Conservation (phyloP, 768 basidiomycete genomes). For the Dendrothele bispora region DNA sequence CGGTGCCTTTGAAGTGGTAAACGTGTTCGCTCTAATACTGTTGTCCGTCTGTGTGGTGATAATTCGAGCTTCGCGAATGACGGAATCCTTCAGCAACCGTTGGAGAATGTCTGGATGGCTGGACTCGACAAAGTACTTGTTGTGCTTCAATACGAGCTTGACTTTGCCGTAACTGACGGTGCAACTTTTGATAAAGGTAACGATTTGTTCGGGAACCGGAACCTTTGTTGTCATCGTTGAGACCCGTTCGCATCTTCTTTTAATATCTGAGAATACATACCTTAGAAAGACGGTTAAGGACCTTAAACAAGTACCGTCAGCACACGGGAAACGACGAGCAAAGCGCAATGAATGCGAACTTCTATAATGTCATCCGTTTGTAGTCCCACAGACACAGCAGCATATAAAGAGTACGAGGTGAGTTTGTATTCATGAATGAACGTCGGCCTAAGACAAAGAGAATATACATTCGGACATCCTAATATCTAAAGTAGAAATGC, state of each 20-base stretch:
- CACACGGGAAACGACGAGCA: slow-evolving; percentile 24
- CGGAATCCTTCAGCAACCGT: slow-evolving; percentile 78
- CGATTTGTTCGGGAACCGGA: slow-evolving; percentile 86
- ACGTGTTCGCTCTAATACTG: slow-evolving; percentile 73
- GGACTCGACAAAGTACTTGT: slow-evolving; percentile 96
- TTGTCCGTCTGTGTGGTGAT: slow-evolving; percentile 67
- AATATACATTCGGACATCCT: slow-evolving; percentile 9
- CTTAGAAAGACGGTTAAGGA: slow-evolving; percentile 81
- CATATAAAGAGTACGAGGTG: slow-evolving; percentile 96
- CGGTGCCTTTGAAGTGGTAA: slow-evolving; percentile 82
- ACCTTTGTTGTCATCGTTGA: no score
- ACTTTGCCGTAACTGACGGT: slow-evolving; percentile 98
- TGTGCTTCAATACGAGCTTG: slow-evolving; percentile 96
- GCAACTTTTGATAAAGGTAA: slow-evolving; percentile 85
- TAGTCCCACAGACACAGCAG: slow-evolving; percentile 96
- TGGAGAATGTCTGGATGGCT: slow-evolving; percentile 93
- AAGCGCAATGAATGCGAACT: slow-evolving; percentile 51
- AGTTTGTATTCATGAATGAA: slow-evolving; percentile 99
- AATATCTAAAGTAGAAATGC: slow-evolving; percentile 31
- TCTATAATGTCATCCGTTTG: slow-evolving; percentile 99
- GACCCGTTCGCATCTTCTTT: no score
- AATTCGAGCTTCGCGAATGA: slow-evolving; percentile 84
- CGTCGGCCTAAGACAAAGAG: slow-evolving; percentile 63
- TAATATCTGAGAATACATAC: no score
- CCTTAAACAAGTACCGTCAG: slow-evolving; percentile 44